Evolutionary conservation across 768 basidiomycete genomes (phyloP), one percentile per base, ranked within the genome.

Genomic region (Xerocomellus amylosporus): DNA sequence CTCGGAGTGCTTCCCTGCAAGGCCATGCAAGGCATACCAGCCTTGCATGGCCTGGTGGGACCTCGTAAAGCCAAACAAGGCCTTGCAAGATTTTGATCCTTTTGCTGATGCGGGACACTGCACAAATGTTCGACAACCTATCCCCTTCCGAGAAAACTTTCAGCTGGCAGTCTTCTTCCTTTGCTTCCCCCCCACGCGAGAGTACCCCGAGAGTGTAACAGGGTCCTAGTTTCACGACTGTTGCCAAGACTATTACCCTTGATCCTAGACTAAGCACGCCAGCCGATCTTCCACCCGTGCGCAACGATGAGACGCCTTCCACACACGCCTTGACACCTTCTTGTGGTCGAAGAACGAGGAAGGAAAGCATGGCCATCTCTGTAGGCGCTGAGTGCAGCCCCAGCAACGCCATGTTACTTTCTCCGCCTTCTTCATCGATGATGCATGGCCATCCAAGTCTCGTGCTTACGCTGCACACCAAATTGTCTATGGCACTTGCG

Each of bases 381-480:
- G 51, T 41, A 22, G 49, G 42, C 13, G 20, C 39, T 0, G 56
- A 44, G 12, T 50, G 54, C 46, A 58, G 12, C 22, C 48, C 57
- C 2, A 62, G 50, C 37, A 62, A 59, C 26, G 54, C 64, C n/a
- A 61, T 63, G 62, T 33, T 71, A 5, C 53, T 67, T 37, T 72
- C 71, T 30, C 61, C 58, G 3, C 66, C 61, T 39, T 48, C 59
- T 17, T 67, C 64, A 8, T 56, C 63, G 36, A 39, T 41, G 12
- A 46, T 19, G 38, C 46, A 43, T 2, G 45, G 31, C 14, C 51
- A n/a, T n/a, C n/a, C n/a, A n/a, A n/a, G 51, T 30, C 46, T 44
- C 24, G 39, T 49, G 31, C 14, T 59, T 28, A 31, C 45, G 34
- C 44, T 57, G 2, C 55, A 48, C 20, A 43, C 43, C 17, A 60